Conservation (phyloP, 805 yeast genomes). For the Cyberlindnera nakhonratchasimensis region DNA sequence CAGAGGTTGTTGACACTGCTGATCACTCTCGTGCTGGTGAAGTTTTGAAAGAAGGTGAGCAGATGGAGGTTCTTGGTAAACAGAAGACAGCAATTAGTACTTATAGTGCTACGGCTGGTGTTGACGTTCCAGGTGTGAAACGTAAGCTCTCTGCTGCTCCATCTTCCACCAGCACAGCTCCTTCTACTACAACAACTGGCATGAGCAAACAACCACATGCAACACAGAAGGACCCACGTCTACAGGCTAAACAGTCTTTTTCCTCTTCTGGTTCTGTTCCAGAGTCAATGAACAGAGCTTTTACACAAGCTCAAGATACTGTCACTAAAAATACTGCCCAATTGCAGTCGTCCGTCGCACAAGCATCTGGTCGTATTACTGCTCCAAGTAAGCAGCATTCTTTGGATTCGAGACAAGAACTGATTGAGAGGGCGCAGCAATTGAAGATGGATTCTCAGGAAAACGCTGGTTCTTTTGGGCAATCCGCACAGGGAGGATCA, state of each 20-base stretch:
- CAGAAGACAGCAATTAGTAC: not conserved
- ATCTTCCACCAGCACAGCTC: not conserved
- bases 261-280: not conserved
- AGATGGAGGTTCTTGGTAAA: slow-evolving; percentile 9
- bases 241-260: not conserved
- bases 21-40: slow-evolving; percentile 5
- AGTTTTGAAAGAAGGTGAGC: slow-evolving; percentile 6
- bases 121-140: not conserved
- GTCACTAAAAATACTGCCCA: not conserved
- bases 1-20: slow-evolving; percentile 3
- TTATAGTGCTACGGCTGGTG: slow-evolving; percentile 3
- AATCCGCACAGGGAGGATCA: slow-evolving; percentile 1
- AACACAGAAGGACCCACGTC: not conserved
- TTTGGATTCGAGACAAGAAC: slow-evolving; percentile 9
- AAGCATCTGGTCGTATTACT: slow-evolving; percentile 7
- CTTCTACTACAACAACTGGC: not conserved
- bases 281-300: not conserved
- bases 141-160: slow-evolving; percentile 2
- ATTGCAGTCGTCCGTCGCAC: not conserved
- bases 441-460: not conserved
- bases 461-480: not conserved
- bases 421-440: slow-evolving; percentile 10
- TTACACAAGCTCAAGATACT: not conserved
- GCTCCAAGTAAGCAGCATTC: slow-evolving; percentile 4
- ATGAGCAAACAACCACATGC: not conserved